Conservation (phyloP, 768 basidiomycete genomes). For the Calvatia gigantea region DNA sequence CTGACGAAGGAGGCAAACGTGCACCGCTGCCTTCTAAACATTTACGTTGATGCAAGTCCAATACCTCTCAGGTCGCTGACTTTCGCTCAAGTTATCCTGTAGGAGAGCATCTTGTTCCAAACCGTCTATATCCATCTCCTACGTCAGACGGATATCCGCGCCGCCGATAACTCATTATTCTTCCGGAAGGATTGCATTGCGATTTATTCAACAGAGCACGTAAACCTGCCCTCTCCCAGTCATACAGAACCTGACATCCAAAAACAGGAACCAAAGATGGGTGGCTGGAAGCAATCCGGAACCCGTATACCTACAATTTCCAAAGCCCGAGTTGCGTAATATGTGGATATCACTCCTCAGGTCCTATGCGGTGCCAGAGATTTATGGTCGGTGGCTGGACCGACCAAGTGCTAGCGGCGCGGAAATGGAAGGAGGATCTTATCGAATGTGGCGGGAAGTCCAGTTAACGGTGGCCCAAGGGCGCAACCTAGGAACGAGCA, state of each 20-base stretch:
- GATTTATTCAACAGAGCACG: constrained; percentile 61
- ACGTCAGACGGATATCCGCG: constrained; percentile 78
- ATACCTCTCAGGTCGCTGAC: constrained; percentile 4
- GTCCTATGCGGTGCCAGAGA: constrained; percentile 78
- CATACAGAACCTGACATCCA: constrained; percentile 1
- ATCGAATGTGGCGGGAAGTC: constrained; percentile 86
- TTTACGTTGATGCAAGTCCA: constrained; percentile 67
- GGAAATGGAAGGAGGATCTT: constrained; percentile 65
- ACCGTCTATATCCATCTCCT: constrained; percentile 71
- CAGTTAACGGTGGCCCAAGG: constrained; percentile 72
- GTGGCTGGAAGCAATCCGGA: constrained; percentile 48
- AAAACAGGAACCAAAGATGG: constrained; percentile 57
- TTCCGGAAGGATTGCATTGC: constrained; percentile 73
- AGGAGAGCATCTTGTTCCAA: constrained; percentile 74
- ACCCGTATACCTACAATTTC: constrained; percentile 74
- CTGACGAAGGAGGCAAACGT: constrained; percentile 60
- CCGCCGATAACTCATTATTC: constrained; percentile 71
- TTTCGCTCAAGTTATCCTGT: constrained; percentile 18
- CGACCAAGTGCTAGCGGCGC: neutral
- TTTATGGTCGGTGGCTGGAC: constrained; percentile 59
- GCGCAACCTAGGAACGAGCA: constrained; percentile 62
- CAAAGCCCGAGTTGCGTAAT: constrained; percentile 56
- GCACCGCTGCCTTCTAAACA: constrained; percentile 56
- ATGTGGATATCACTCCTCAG: constrained; percentile 80
- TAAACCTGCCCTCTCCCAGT: neutral